phyloP scores from a whole-genome alignment of 352 stramenopile species.

The Pythium graminicola region DNA sequence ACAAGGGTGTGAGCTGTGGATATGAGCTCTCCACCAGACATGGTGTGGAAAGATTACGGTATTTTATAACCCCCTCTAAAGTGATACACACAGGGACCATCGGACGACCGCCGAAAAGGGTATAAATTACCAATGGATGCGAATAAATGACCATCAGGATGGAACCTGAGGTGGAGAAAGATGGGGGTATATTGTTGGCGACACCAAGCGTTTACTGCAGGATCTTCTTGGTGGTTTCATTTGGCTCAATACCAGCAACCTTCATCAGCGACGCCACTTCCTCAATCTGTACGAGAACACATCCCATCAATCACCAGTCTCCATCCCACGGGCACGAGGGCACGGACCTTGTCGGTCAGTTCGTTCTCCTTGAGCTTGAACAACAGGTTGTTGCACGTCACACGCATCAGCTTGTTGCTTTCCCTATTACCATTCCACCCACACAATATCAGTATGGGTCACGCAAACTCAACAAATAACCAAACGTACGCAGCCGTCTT shows the following conservation, averaged over 20 bases:
- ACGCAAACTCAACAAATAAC: background rate
- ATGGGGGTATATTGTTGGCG: background rate
- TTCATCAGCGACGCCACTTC: slow-evolving; percentile 75
- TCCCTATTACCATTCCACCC: slow-evolving; percentile 28
- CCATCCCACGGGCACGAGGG: background rate
- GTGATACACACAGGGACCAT: background rate
- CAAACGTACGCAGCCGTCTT: slow-evolving; percentile 69
- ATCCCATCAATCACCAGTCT: no score
- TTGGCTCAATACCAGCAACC: slow-evolving; percentile 63
- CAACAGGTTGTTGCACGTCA: slow-evolving; percentile 83
- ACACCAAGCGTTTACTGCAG: slow-evolving; percentile 43
- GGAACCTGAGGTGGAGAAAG: no score
- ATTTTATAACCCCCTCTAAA: slow-evolving; percentile 2
- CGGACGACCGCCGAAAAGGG: no score
- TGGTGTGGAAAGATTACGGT: slow-evolving; percentile 2
- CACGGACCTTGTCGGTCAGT: slow-evolving; percentile 48
- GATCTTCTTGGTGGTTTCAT: slow-evolving; percentile 82
- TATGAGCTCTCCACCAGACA: slow-evolving; percentile 6
- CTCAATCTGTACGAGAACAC: slow-evolving; percentile 34
- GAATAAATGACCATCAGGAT: no score
- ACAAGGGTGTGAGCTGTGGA: background rate
- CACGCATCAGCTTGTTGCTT: slow-evolving; percentile 66
- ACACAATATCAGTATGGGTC: background rate
- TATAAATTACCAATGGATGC: no score
- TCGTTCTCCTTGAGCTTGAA: slow-evolving; percentile 83